Conservation (phyloP, 2,329 filamentous ascomycete genomes). For the Myrmaecium sp. region DNA sequence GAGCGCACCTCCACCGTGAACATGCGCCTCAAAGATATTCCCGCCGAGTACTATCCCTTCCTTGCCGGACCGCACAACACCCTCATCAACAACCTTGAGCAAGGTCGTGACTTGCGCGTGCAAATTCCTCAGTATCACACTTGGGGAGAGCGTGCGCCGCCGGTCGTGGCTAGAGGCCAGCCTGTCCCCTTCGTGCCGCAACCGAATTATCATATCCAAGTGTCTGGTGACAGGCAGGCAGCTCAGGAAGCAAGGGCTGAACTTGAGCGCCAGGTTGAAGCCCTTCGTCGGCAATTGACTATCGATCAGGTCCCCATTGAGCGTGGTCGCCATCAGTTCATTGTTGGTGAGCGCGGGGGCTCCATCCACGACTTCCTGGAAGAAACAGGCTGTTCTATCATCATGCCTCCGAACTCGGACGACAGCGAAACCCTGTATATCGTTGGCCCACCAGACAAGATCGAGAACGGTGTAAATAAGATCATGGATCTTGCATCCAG, state of each 20-base stretch:
- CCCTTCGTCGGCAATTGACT: slow-evolving; percentile 59
- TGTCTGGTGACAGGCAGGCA: slow-evolving; percentile 70
- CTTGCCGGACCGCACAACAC: slow-evolving; percentile 65
- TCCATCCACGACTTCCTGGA: slow-evolving; percentile 73
- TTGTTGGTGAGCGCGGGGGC: slow-evolving; percentile 69
- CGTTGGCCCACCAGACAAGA: slow-evolving; percentile 58
- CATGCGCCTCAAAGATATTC: slow-evolving; percentile 66
- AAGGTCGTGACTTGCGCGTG: slow-evolving; percentile 59
- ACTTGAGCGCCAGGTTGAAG: slow-evolving; percentile 61
- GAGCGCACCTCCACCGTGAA: slow-evolving; percentile 72
- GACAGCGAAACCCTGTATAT: slow-evolving; percentile 75
- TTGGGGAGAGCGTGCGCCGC: slow-evolving; percentile 51
- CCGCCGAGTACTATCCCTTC: slow-evolving; percentile 89
- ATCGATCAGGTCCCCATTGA: slow-evolving; percentile 69
- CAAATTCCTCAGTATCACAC: slow-evolving; percentile 69
- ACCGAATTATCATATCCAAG: slow-evolving; percentile 59
- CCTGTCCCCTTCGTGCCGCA: slow-evolving; percentile 55
- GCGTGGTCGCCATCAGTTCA: slow-evolving; percentile 82
- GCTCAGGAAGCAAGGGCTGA: slow-evolving; percentile 65
- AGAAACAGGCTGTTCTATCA: slow-evolving; percentile 77
- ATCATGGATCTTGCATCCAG: slow-evolving; percentile 77
- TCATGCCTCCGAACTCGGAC: slow-evolving; percentile 58
- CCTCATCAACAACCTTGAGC: slow-evolving; percentile 49
- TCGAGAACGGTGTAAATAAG: slow-evolving; percentile 60
- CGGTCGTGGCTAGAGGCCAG: slow-evolving; percentile 46